Evolutionary conservation across 192 early-diverging fungal genomes (phyloP).

Genomic region (Entomortierella parvispora): DNA sequence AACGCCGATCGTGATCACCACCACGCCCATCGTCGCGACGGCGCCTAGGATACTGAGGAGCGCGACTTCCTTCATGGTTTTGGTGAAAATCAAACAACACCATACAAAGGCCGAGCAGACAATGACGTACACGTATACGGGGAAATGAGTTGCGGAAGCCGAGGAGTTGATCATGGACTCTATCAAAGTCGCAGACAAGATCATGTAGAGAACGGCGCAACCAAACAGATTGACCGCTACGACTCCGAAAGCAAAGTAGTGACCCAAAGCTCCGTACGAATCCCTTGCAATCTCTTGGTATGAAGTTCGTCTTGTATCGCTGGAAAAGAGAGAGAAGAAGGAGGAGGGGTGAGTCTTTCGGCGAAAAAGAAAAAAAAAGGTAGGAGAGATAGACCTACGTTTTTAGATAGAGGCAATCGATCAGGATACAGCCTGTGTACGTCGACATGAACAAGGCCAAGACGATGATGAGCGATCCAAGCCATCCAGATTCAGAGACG

Average conservation of each 20-base stretch:
- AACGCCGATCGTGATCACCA: constrained; percentile 68
- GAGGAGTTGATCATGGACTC: constrained; percentile 60
- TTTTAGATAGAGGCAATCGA: constrained; percentile 61
- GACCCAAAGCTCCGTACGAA: constrained; percentile 70
- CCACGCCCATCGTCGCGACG: constrained; percentile 72
- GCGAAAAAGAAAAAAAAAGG: neutral
- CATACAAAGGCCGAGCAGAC: constrained; percentile 65
- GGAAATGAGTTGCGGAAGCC: constrained; percentile 48
- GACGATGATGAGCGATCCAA: constrained; percentile 55
- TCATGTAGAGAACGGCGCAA: constrained; percentile 72
- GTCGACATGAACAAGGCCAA: constrained; percentile 61
- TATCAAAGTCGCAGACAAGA: constrained; percentile 75
- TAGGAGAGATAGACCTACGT: constrained; percentile 28
- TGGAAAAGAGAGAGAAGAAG: constrained; percentile 1
- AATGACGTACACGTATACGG: constrained; percentile 65
- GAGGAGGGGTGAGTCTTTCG: no score
- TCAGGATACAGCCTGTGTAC: constrained; percentile 65
- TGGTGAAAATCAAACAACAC: constrained; percentile 74
- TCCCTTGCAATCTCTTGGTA: constrained; percentile 74
- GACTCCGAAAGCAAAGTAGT: constrained; percentile 65
- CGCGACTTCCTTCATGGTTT: constrained; percentile 82
- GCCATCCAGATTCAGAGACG: constrained; percentile 64
- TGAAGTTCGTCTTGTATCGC: constrained; percentile 58
- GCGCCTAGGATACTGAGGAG: constrained; percentile 72
- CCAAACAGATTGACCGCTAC: constrained; percentile 75